Percentiles rank a stretch among this genome's conserved stretches.
phyloP scores from a whole-genome alignment of 164 flowering plant genomes.

The Amborella trichopoda region DNA sequence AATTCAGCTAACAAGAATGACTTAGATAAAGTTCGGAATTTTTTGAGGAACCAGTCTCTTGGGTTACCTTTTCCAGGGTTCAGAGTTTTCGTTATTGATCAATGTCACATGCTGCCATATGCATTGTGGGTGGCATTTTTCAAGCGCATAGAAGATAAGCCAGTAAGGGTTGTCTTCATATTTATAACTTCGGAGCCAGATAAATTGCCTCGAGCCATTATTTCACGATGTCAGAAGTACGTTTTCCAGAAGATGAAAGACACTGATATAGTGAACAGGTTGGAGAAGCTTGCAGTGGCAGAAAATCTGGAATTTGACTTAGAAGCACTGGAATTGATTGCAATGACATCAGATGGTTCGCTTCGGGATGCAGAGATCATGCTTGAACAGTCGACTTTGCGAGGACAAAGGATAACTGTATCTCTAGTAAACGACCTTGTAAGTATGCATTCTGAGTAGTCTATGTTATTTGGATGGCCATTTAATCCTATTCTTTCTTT shows the following conservation, averaged over 20 bases:
- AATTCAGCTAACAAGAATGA: constrained; percentile 64
- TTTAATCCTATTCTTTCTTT: too few relatives aligned
- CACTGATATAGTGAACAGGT: constrained; percentile 49
- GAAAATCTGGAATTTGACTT: constrained; percentile 76
- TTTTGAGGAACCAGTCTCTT: constrained; percentile 30
- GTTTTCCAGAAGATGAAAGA: constrained; percentile 80
- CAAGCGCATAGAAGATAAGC: constrained; percentile 73
- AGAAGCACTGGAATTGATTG: constrained; percentile 83
- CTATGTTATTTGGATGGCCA: too few relatives aligned
- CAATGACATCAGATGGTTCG: constrained; percentile 91
- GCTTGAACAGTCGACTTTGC: constrained; percentile 87
- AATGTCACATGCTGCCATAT: constrained; percentile 81
- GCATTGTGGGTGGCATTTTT: constrained; percentile 74
- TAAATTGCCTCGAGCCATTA: constrained; percentile 63
- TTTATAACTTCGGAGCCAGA: constrained; percentile 78
- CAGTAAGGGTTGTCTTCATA: constrained; percentile 59
- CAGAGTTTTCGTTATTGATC: constrained; percentile 66
- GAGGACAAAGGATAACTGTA: constrained; percentile 71
- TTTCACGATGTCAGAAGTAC: constrained; percentile 83
- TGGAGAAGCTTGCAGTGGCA: constrained; percentile 47
- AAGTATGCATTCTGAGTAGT: too few relatives aligned
- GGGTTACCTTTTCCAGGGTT: constrained; percentile 28
- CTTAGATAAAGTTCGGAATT: constrained; percentile 33
- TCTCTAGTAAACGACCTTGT: constrained; percentile 96
- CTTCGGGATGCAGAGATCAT: constrained; percentile 94